Conservation (phyloP, 176 grass and related monocot genomes). For the Bromus sterilis region DNA sequence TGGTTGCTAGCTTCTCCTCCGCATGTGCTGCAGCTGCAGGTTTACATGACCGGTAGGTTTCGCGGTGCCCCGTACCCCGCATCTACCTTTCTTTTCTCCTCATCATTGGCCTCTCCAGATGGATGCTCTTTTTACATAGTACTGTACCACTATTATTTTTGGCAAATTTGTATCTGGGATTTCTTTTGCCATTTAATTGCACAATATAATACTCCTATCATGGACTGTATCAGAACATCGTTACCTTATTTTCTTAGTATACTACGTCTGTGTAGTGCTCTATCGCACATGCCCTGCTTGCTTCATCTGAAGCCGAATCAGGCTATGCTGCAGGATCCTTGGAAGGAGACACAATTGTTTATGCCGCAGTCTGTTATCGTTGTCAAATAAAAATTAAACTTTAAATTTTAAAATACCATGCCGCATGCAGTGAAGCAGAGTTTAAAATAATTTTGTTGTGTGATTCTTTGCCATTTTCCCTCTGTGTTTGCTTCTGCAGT, state of each 20-base stretch:
- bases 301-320: background rate
- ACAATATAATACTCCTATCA: too few species aligned
- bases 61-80: background rate
- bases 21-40: background rate
- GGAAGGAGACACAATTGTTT: background rate
- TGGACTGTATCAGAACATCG: too few species aligned
- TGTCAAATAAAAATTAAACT: background rate
- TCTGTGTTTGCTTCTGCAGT: background rate
- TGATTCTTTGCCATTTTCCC: background rate
- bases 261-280: too few species aligned
- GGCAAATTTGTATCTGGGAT: background rate
- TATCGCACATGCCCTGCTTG: background rate
- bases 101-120: background rate
- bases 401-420: background rate
- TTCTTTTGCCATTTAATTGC: too few species aligned
- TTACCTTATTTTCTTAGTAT: too few species aligned
- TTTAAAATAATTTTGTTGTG: background rate
- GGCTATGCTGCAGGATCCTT: constrained; percentile 17
- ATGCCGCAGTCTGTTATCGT: background rate
- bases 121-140: too few species aligned
- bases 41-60: background rate
- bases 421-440: background rate
- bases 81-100: background rate
- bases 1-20: constrained; percentile 7
- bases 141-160: background rate